These are phyloP conservation scores for Umbellularia californica DNA, from an alignment of 164 flowering plant species.

Conservation along the genomic window DNA sequence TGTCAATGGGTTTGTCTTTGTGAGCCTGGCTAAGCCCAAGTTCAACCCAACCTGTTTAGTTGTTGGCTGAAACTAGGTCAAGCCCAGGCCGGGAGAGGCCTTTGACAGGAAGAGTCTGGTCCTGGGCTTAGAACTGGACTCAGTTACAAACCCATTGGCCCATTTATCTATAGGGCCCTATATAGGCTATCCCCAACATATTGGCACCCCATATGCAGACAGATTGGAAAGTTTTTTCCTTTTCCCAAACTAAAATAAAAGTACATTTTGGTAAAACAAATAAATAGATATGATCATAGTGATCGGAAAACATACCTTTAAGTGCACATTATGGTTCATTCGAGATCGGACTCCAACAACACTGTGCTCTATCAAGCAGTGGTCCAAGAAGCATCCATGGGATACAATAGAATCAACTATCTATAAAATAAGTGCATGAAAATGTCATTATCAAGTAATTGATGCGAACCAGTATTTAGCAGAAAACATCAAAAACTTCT, in stretches of 20 bases:
- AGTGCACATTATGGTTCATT: slow-evolving; percentile 57
- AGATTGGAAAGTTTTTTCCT: not conserved
- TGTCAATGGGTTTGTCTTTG: not conserved
- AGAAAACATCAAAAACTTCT: not conserved
- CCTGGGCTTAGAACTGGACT: not conserved
- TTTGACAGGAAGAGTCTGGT: not conserved
- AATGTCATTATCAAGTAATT: not conserved
- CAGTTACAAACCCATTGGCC: not conserved
- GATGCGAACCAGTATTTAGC: not conserved
- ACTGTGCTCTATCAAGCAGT: slow-evolving; percentile 75
- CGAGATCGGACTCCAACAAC: slow-evolving; percentile 88
- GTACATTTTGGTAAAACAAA: too few species aligned
- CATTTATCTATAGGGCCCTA: not conserved
- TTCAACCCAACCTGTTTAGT: not conserved
- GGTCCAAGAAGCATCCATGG: slow-evolving; percentile 81
- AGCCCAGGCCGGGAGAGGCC: not conserved
- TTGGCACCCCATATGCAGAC: not conserved
- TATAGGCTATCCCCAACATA: not conserved
- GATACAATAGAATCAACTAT: slow-evolving; percentile 87
- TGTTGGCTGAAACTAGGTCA: not conserved
- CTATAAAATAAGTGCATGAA: slow-evolving; percentile 33
- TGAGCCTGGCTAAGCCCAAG: not conserved
- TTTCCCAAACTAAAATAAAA: not conserved
- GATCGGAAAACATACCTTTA: slow-evolving; percentile 55
- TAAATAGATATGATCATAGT: not conserved